Conservation (phyloP, 148 eudicot genomes). For the Agrostemma githago region DNA sequence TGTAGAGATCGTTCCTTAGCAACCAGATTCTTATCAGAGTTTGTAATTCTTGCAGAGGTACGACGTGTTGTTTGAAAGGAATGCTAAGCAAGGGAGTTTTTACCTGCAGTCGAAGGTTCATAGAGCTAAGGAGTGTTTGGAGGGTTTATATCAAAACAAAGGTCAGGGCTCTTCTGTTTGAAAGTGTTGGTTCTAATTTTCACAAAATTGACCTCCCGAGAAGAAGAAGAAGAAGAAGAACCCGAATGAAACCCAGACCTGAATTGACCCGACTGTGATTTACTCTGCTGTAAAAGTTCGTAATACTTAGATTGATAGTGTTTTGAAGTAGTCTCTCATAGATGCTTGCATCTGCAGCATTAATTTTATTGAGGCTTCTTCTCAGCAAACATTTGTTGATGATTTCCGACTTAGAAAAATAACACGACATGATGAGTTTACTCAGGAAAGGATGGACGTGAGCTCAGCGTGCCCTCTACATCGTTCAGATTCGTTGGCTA, state of each 20-base stretch:
- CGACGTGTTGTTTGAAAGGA: constrained; percentile 64
- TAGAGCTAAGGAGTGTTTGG: constrained; percentile 76
- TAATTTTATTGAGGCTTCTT: neutral
- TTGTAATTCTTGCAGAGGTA: constrained; percentile 49
- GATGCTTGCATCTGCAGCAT: neutral
- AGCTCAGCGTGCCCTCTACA: neutral
- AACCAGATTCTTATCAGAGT: neutral
- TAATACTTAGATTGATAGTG: neutral
- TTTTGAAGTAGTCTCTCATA: neutral
- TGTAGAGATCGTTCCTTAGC: neutral
- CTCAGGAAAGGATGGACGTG: neutral
- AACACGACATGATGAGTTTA: neutral
- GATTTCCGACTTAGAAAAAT: neutral
- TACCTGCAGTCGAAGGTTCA: constrained; percentile 87
- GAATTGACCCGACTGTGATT: neutral
- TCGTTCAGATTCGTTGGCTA: neutral
- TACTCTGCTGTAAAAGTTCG: neutral
- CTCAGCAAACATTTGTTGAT: neutral
- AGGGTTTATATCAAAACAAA: constrained; percentile 48
- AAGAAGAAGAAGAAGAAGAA: neutral
- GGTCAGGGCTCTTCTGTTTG: constrained; percentile 4
- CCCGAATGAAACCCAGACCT: neutral
- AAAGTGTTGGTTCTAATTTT: neutral
- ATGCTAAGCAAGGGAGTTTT: constrained; percentile 79
- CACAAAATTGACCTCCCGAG: neutral